Conservation (phyloP, 495 filamentous ascomycete genomes). For the Xylaria grammica region DNA sequence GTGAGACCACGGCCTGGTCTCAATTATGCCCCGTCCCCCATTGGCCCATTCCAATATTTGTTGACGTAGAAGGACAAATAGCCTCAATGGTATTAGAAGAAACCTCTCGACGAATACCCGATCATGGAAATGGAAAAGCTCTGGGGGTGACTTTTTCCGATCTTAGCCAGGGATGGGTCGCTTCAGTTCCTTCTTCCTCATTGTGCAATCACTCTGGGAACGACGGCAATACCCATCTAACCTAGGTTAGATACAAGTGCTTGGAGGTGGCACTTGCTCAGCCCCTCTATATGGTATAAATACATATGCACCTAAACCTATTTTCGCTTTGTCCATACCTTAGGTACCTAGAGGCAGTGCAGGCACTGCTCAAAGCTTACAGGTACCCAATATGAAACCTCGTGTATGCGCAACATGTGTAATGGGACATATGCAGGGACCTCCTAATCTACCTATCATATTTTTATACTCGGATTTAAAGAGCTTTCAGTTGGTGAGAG, state of each 20-base stretch:
- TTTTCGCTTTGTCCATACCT: no score
- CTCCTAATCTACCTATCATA: no score
- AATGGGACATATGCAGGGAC: no score
- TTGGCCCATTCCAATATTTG: neutral
- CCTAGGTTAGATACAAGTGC: neutral
- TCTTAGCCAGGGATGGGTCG: neutral
- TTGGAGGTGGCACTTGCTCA: no score
- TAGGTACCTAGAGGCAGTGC: no score
- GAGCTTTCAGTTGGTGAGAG: no score
- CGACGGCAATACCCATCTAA: neutral
- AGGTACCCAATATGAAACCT: no score
- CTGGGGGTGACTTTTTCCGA: neutral
- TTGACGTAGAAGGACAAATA: neutral
- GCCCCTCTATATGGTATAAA: constrained; percentile 11
- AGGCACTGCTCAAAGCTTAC: neutral
- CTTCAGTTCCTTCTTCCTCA: constrained; percentile 4
- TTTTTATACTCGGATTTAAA: no score
- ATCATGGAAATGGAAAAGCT: neutral
- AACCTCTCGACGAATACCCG: neutral
- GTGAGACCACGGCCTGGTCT: constrained; percentile 15
- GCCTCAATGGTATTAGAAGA: neutral
- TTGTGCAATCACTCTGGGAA: neutral
- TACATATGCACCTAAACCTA: constrained; percentile 10
- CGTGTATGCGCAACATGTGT: no score
- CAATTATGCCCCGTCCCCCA: neutral